Percentiles rank a stretch among this genome's conserved stretches.
Evolutionary conservation across 1,139 yeast genomes (phyloP).

Genomic region (Meyerozyma carpophila): DNA sequence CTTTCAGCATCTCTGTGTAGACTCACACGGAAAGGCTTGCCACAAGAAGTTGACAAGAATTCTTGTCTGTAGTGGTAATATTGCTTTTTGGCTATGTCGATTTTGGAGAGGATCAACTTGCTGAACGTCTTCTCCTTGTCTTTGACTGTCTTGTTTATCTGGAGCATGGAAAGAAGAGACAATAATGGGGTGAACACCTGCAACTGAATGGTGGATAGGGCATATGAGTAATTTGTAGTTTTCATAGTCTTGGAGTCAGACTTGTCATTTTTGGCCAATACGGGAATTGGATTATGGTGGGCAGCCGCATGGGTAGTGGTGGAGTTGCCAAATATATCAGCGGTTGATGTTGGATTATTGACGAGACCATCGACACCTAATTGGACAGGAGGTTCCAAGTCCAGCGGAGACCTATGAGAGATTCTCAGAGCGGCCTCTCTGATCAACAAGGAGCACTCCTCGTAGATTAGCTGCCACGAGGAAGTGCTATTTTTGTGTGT

Average conservation of each 20-base stretch:
- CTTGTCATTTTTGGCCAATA: neutral
- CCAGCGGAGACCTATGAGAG: conserved; percentile 28
- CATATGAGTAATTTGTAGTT: neutral
- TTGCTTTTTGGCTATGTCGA: conserved; percentile 2
- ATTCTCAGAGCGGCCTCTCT: conserved; percentile 40
- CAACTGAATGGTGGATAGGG: conserved; percentile 5
- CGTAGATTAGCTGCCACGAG: conserved; percentile 54
- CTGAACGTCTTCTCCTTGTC: neutral
- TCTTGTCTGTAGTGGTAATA: conserved; percentile 6
- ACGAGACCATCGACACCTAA: conserved; percentile 11
- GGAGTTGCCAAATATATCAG: conserved; percentile 30
- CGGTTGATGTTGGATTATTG: conserved; percentile 4
- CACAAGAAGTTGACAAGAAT: conserved; percentile 30
- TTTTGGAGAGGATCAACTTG: neutral
- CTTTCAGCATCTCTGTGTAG: conserved; percentile 53
- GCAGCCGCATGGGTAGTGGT: conserved; percentile 3
- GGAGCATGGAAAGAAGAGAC: neutral
- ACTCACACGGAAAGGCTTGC: conserved; percentile 43
- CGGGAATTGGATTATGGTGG: neutral
- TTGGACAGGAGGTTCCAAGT: conserved; percentile 24
- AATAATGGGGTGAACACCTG: conserved; percentile 3
- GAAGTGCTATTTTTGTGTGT: conserved; percentile 41
- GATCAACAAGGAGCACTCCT: conserved; percentile 55
- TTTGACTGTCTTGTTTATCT: neutral
- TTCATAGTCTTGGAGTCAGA: conserved; percentile 3